These are phyloP conservation scores for Eucalyptus tenuipes DNA, from an alignment of 345 rosid species.

Conservation along the genomic window DNA sequence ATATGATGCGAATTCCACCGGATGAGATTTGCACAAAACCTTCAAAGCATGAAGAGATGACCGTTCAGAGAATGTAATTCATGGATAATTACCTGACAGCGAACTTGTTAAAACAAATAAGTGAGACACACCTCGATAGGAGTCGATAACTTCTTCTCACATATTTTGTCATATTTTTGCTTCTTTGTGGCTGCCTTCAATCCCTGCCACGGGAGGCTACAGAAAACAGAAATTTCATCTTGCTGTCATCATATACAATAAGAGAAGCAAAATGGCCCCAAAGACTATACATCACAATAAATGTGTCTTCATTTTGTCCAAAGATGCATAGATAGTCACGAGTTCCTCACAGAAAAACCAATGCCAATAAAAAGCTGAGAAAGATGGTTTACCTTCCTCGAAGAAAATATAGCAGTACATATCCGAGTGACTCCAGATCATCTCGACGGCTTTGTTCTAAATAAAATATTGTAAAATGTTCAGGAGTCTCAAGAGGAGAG, in stretches of 20 bases:
- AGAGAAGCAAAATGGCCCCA: background rate
- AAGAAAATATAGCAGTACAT: conserved; percentile 61
- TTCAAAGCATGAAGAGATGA: background rate
- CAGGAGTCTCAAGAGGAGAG: background rate
- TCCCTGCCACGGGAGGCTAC: conserved; percentile 95
- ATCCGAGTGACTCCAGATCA: conserved; percentile 73
- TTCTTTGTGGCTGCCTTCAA: conserved; percentile 79
- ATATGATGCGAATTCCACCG: conserved; percentile 85
- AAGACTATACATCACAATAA: background rate
- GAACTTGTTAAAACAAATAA: background rate
- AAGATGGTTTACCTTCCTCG: conserved; percentile 69
- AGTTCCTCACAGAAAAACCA: background rate
- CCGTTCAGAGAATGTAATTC: background rate
- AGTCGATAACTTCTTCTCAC: conserved; percentile 82
- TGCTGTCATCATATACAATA: background rate
- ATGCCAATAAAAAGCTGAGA: background rate
- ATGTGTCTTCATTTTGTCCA: background rate
- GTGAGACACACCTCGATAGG: conserved; percentile 58
- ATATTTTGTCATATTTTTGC: conserved; percentile 81
- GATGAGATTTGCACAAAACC: conserved; percentile 78
- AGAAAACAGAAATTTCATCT: background rate
- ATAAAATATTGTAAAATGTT: background rate
- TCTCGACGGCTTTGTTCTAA: conserved; percentile 79
- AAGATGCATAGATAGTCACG: background rate
- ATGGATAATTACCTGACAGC: background rate